Conservation (phyloP, 768 basidiomycete genomes). For the Gymnopilus junonius region DNA sequence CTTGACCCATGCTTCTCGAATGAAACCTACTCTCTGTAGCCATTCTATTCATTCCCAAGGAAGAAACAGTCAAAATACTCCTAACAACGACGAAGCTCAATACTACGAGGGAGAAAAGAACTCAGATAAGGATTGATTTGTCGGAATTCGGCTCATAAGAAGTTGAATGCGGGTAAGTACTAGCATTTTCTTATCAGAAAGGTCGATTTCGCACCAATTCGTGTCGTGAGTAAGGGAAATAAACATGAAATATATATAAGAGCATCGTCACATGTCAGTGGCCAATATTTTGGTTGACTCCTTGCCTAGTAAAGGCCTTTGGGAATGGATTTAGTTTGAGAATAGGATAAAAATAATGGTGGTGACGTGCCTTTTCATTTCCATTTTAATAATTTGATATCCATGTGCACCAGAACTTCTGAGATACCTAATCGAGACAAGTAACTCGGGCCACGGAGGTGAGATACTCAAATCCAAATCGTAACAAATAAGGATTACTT, state of each 20-base stretch:
- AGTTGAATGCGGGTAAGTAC: background rate
- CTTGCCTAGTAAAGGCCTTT: background rate
- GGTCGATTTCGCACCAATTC: background rate
- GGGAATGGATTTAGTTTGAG: too few species aligned
- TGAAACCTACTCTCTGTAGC: background rate
- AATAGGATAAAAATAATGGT: background rate
- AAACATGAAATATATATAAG: background rate
- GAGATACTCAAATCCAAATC: too few species aligned
- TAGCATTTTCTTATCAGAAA: conserved; percentile 1
- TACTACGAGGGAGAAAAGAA: background rate
- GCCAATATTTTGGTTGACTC: background rate
- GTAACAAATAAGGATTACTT: too few species aligned
- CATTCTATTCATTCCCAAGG: background rate
- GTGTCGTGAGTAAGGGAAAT: background rate
- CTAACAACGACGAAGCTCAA: background rate
- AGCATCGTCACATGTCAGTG: background rate
- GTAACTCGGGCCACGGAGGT: too few species aligned
- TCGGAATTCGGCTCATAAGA: background rate
- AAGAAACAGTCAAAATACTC: background rate
- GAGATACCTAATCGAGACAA: too few species aligned
- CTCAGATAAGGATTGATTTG: background rate
- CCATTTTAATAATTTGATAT: background rate
- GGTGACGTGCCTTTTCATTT: background rate
- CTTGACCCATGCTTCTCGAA: background rate
- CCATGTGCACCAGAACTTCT: background rate